Evolutionary conservation across 805 yeast species (phyloP), one percentile per base, ranked within the genome.

Genomic region (Priceomyces castillae): DNA sequence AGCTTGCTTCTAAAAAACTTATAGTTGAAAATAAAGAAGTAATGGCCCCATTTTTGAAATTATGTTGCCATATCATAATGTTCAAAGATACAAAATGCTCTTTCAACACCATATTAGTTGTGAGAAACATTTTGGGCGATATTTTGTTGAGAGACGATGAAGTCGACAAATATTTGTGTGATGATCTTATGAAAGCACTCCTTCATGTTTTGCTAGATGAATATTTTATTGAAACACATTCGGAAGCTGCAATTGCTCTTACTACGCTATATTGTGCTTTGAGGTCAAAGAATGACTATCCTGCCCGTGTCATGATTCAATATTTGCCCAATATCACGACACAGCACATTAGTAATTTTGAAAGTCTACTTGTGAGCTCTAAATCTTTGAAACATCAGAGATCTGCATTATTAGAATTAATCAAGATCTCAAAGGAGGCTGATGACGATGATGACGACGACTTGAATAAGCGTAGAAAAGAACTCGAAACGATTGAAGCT

Each of bases 41-140:
- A 4, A 73, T 92, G 54, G 95, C 88, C 0, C 90, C 95, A 17
- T 81, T 90, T 48, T 65, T 92, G 51, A 80, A 80, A 44, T 65
- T 92, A 30, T 71, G 92, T 49, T 81, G 84, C 47, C 90, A 87
- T 59, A 74, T 92, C 17, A 81, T 92, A 53, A 74, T 78, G 50
- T 86, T 89, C 60, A 87, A 86, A 54, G 99, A 92, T 59, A 86
- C 94, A 26, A 84, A 94, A 57, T 92, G 98, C 61, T 83, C 96
- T 4, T 92, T 86, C 67, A 94, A 94, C 62, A 86, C 95, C 2
- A 84, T 92, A 39, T 66, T 92, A 46, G 81, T 92, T 23, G 73
- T 92, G 46, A 76, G 95, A 47, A 83, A 86, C 47, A 73, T 90
- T 43, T 67, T 90, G 44, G 80, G 79, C 14, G 86, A 82, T 16